Percentiles rank a stretch among this genome's conserved stretches.
Evolutionary conservation across 1,284 basidiomycete genomes (phyloP).

Genomic region (Pyrrhoderma lamaoense): DNA sequence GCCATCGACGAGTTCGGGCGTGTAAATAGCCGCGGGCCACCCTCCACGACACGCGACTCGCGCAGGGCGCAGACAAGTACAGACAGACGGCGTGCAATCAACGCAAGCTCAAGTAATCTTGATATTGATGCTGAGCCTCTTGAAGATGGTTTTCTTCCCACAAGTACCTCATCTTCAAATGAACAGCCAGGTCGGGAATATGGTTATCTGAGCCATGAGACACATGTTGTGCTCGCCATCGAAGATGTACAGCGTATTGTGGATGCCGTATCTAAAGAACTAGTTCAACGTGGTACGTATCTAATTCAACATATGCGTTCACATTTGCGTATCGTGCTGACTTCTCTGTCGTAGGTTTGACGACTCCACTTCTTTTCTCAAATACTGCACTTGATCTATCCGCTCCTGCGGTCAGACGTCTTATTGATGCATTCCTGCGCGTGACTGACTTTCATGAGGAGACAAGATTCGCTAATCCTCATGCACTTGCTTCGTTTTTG

Average conservation of each 20-base stretch:
- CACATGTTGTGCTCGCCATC: slow-evolving; percentile 68
- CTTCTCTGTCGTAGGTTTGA: slow-evolving; percentile 44
- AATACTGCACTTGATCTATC: slow-evolving; percentile 80
- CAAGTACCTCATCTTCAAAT: slow-evolving; percentile 20
- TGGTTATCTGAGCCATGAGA: slow-evolving; percentile 63
- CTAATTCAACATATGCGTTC: slow-evolving; percentile 22
- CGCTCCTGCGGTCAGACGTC: slow-evolving; percentile 57
- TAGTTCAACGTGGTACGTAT: slow-evolving; percentile 43
- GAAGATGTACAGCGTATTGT: slow-evolving; percentile 69
- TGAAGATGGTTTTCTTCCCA: slow-evolving; percentile 36
- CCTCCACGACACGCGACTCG: slow-evolving; percentile 24
- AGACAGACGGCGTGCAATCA: slow-evolving; percentile 4
- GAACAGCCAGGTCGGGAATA: slow-evolving; percentile 42
- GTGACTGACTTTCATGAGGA: slow-evolving; percentile 50
- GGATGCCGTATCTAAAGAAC: slow-evolving; percentile 62
- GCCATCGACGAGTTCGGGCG: slow-evolving; percentile 60
- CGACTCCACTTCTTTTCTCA: slow-evolving; percentile 85
- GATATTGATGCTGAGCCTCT: slow-evolving; percentile 19
- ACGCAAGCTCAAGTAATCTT: slow-evolving; percentile 5
- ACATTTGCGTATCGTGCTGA: not conserved
- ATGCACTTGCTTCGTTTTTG: slow-evolving; percentile 80
- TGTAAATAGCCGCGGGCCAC: slow-evolving; percentile 39
- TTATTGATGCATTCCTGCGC: slow-evolving; percentile 71
- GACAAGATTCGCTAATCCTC: slow-evolving; percentile 70
- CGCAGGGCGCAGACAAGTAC: slow-evolving; percentile 2